Evolutionary conservation across 129 eudicot species (phyloP), one percentile per base, ranked within the genome.

Genomic region (Heracleum sosnowskyi): DNA sequence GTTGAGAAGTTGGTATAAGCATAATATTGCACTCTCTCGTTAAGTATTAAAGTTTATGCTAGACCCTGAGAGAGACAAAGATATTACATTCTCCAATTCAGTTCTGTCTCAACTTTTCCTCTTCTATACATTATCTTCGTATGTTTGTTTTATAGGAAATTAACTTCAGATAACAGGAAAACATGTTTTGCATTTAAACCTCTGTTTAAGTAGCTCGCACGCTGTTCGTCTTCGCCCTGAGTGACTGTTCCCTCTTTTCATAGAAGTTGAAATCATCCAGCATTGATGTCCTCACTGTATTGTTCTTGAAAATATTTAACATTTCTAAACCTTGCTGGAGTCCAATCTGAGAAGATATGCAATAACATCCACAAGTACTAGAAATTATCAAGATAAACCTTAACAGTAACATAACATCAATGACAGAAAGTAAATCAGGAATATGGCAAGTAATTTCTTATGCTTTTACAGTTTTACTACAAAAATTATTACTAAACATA

Each of bases 321-420:
- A 94, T 94, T 83, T 94, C 90, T 70, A 88, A 51, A 28, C 97
- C 98, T 83, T 94, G 89, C 77, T 91, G 86, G 63, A 94, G 81
- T 68, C 88, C 89, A 79, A 94, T 83, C 98, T 94, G 81, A 36
- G 6, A 64, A 55, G 12, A 22, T 55, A 34, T 51, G n/a, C 31
- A 40, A 11, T 64, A 41, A 7, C 17, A 7, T 11, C 34, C 35
- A 36, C 28, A 36, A 20, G 44, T 70, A 33, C n/a, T 6, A 71
- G 34, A 40, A 3, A n/a, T 55, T 45, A 26, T 68, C 11, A 7
- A 22, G 37, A 36, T 22, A 24, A 37, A 34, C 44, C 26, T 63
- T 63, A 62, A 62, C 5, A 62, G 17, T 11, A 5, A 62, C 35
- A n/a, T 62, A 62, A 62, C 33, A 57, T 18, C n/a, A 4, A 34